phyloP scores from a whole-genome alignment of 805 yeast species.

The Ogataea trehalophila region DNA sequence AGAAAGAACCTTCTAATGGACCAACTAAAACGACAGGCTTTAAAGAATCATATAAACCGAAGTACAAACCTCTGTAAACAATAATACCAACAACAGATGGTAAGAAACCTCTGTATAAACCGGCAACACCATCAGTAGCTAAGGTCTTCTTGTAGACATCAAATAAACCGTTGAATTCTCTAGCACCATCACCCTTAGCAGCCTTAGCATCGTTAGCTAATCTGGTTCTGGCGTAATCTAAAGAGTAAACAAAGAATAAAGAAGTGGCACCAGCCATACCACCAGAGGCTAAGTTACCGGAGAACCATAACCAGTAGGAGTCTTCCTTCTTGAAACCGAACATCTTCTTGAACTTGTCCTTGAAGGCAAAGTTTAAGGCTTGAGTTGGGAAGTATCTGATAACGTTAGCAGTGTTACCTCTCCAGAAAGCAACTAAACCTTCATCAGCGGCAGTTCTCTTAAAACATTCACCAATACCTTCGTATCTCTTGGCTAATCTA shows the following conservation, averaged over 20 bases:
- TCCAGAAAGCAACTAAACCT: slow-evolving; percentile 93
- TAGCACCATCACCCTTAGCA: slow-evolving; percentile 77
- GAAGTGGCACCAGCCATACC: slow-evolving; percentile 98
- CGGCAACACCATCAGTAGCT: slow-evolving; percentile 95
- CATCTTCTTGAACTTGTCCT: slow-evolving; percentile 92
- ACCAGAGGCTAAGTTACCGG: slow-evolving; percentile 98
- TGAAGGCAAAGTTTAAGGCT: slow-evolving; percentile 97
- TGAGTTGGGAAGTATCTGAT: slow-evolving; percentile 99
- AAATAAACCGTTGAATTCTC: slow-evolving; percentile 95
- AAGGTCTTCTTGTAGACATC: slow-evolving; percentile 96
- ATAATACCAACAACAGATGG: slow-evolving; percentile 96
- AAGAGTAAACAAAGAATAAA: slow-evolving; percentile 87
- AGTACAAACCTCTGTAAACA: slow-evolving; percentile 99
- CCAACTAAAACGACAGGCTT: slow-evolving; percentile 94
- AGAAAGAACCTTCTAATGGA: slow-evolving; percentile 89
- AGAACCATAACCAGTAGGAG: slow-evolving; percentile 89
- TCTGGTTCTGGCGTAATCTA: slow-evolving; percentile 98
- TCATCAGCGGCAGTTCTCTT: slow-evolving; percentile 89
- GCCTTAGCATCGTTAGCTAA: slow-evolving; percentile 97
- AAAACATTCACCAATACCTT: slow-evolving; percentile 93
- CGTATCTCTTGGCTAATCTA: slow-evolving; percentile 80
- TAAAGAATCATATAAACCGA: slow-evolving; percentile 95
- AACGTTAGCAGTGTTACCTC: slow-evolving; percentile 99
- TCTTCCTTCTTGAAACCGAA: slow-evolving; percentile 97
- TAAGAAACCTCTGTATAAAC: slow-evolving; percentile 99